Evolutionary conservation across 2,329 filamentous ascomycete genomes (phyloP).

Genomic region (Remersonia thermophila): DNA sequence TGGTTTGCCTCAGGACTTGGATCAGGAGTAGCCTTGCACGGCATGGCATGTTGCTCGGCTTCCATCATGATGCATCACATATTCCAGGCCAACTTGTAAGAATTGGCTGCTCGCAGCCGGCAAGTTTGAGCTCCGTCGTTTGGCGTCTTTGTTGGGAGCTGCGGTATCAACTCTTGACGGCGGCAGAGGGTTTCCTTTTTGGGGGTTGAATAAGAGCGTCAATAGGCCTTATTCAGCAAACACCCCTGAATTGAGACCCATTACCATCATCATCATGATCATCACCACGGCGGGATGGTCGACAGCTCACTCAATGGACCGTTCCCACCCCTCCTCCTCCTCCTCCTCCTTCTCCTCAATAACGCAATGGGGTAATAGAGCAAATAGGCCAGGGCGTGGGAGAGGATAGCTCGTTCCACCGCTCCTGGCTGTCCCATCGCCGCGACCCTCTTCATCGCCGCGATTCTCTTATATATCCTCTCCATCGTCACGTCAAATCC

Average conservation of each 20-base stretch:
- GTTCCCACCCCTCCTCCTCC: too few relatives aligned
- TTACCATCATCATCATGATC: slow-evolving; percentile 3
- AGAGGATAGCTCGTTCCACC: not conserved
- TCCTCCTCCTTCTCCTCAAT: too few relatives aligned
- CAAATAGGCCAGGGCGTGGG: slow-evolving; percentile 7
- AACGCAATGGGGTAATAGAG: slow-evolving; percentile 8
- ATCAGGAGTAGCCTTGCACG: too few relatives aligned
- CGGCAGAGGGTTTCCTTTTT: slow-evolving; percentile 16
- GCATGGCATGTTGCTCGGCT: too few relatives aligned
- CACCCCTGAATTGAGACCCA: not conserved
- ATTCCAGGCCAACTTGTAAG: not conserved
- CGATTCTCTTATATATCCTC: too few relatives aligned
- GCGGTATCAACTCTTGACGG: slow-evolving; percentile 4
- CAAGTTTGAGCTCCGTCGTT: not conserved
- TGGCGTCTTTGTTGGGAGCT: slow-evolving; percentile 11
- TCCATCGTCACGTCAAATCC: too few relatives aligned
- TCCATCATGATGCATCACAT: slow-evolving; percentile 3
- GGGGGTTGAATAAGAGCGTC: slow-evolving; percentile 24
- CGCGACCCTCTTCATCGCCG: too few relatives aligned
- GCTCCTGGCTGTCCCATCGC: not conserved
- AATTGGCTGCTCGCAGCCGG: slow-evolving; percentile 1
- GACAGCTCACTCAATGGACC: slow-evolving; percentile 4
- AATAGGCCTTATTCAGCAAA: slow-evolving; percentile 16
- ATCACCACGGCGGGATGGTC: slow-evolving; percentile 3
- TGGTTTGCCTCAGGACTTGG: not conserved